Evolutionary conservation across 2,329 filamentous ascomycete species (phyloP), one percentile per base, ranked within the genome.

Genomic region (Phialemoniopsis sp.): DNA sequence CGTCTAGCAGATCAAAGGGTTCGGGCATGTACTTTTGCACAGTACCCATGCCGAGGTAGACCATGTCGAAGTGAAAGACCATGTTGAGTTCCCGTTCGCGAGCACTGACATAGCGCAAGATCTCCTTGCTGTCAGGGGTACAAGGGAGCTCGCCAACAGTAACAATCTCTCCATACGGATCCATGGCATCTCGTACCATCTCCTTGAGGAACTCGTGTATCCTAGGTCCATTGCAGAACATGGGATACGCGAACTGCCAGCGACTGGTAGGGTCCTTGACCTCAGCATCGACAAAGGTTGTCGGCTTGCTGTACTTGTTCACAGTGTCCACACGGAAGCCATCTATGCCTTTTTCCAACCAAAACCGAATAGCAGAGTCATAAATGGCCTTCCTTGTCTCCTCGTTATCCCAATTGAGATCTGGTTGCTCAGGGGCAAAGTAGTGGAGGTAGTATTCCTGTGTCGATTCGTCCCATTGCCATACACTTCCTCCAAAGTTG

Each of bases 391-490:
- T 65, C 13, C 86, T 74, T 0, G 85, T 77, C 9, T 75, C 77
- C 0, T 71, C 69, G 41, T 83, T 85, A 53, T 90, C 85, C 86
- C 87, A 93, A 62, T 93, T 93, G 13, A 93, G 70, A 50, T 93
- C 88, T 0, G 88, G 87, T 56, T 91, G 87, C 47, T 87, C 79
- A n/a, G n/a, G n/a, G 6, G 82, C 80, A 57, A 89, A 94, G 10
- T 93, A 70, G 44, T 85, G 80, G 0, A 90, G 75, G 52, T 88
- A 90, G 57, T 88, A 90, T 59, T 90, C 83, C 35, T 73, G 69
- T 0, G 84, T 87, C n/a, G 62, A 56, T 47, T 86, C 79, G 50
- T 89, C 85, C 67, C 78, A 90, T 43, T 80, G 67, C 85, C 84
- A 88, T 0, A 73, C 78, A 38, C 74, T 75, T 13, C 72, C 74